These are phyloP conservation scores for Funneliformis caledonium DNA, from an alignment of 371 early-diverging fungal genomes.

Conservation along the genomic window DNA sequence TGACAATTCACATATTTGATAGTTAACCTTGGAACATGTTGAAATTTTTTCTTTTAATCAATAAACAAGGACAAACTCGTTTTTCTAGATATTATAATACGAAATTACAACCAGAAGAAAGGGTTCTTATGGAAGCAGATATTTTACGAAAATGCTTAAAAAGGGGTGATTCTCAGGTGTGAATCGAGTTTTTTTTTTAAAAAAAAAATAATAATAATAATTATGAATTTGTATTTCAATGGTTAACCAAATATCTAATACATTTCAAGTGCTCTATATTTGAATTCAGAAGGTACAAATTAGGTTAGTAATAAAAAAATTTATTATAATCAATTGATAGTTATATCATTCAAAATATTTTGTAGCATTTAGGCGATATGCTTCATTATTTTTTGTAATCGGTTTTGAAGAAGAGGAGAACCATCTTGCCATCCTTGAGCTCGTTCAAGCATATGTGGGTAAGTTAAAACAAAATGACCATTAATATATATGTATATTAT, in stretches of 20 bases:
- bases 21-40: conserved; percentile 41
- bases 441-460: conserved; percentile 57
- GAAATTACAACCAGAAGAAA: conserved; percentile 43
- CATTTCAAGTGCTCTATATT: conserved; percentile 19
- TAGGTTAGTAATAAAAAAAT: conserved; percentile 25
- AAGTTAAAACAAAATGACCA: conserved; percentile 27
- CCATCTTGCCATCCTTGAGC: conserved; percentile 53
- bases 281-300: conserved; percentile 22
- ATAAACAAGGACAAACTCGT: conserved; percentile 54
- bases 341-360: neutral
- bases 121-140: conserved; percentile 47
- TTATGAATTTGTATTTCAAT: neutral
- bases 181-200: neutral
- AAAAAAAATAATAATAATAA: too few species aligned
- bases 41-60: conserved; percentile 53
- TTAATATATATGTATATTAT: neutral
- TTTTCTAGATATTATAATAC: conserved; percentile 52
- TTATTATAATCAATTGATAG: neutral
- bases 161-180: conserved; percentile 47
- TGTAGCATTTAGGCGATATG: conserved; percentile 51
- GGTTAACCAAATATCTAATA: neutral
- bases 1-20: too few species aligned
- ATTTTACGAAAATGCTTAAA: conserved; percentile 48
- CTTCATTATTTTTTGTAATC: conserved; percentile 54
- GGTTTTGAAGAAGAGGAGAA: conserved; percentile 53